Evolutionary conservation across 768 basidiomycete genomes (phyloP), one percentile per base, ranked within the genome.

Genomic region (Leccinum rimulosum): DNA sequence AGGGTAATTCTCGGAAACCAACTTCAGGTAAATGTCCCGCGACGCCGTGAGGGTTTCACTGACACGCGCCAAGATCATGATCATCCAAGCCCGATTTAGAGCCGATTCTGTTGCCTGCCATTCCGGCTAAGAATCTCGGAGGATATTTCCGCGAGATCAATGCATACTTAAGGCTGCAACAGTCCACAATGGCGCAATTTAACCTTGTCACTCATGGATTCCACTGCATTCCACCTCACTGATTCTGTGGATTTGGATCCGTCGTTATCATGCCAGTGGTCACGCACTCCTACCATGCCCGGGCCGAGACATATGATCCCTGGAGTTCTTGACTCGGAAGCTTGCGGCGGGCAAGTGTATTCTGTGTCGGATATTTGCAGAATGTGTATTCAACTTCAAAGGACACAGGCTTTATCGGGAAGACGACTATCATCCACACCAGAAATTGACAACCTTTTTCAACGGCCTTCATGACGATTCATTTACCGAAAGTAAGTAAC

Each of bases 401-500:
- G 6, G 2, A 17, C 9, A 17, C 25, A 63, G 66, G 38, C 17
- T 27, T 2, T 50, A 6, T 12, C 56, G 4, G 2, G 8, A 9
- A 30, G 50, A 58, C 7, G 28, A 1, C 31, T 31, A 1, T 7
- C 33, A 54, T 4, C 50, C 0, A 3, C 17, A 38, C 30, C 6
- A 12, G 25, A 47, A 45, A 35, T 27, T 17, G 22, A 17, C 27
- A 4, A 1, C 48, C 19, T 12, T 11, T 45, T 12, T 1, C 19
- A 45, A 45, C 12, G 45, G 40, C 40, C n/a, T n/a, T 43, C n/a
- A n/a, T 19, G 40, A 45, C 19, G 15, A 27, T 8, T 14, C 19
- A 27, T 17, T 27, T 6, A 9, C 12, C 27, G 15, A 54, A 0
- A 9, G 67, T 68, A n/a, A 63, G 64, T 5, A 30, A 9, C 7